Percentiles rank a stretch among this genome's conserved stretches.
Evolutionary conservation across 73 alveolate species (phyloP).

Genomic region (Stentor roeselii): DNA sequence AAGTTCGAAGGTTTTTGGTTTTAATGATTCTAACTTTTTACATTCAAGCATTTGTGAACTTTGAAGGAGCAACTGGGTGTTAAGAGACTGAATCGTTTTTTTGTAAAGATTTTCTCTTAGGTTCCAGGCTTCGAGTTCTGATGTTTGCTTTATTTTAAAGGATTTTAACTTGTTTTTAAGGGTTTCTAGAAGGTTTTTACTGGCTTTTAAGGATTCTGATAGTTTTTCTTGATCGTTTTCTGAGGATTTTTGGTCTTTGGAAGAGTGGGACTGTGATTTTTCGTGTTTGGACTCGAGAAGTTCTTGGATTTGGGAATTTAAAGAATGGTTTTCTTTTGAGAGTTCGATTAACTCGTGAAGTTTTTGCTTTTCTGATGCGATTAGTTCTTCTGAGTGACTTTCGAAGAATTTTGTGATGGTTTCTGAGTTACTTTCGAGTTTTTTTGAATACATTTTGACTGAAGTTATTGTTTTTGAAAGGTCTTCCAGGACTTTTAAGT

Average conservation of each 20-base stretch:
- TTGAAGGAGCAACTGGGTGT: background rate
- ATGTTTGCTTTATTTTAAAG: background rate
- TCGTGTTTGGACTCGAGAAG: too few relatives aligned
- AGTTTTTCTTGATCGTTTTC: too few relatives aligned
- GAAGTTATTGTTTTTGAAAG: background rate
- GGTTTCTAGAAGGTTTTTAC: background rate
- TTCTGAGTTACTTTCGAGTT: background rate
- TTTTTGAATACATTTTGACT: too few relatives aligned
- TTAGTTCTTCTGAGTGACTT: background rate
- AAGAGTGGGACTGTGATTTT: too few relatives aligned
- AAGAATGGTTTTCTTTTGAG: background rate
- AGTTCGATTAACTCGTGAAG: background rate
- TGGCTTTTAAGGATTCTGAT: too few relatives aligned
- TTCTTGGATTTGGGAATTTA: background rate
- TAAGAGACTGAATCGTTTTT: background rate
- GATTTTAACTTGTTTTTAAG: background rate
- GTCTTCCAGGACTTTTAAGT: background rate
- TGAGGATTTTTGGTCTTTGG: too few relatives aligned
- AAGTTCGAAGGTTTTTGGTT: too few relatives aligned
- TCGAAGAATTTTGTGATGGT: background rate
- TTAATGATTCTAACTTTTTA: background rate
- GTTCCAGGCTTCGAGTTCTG: background rate
- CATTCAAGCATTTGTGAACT: background rate
- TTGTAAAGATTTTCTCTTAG: background rate
- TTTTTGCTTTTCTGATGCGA: background rate